These are phyloP conservation scores for Chytridium lagenaria DNA, from an alignment of 371 early-diverging fungal genomes.

Conservation along the genomic window DNA sequence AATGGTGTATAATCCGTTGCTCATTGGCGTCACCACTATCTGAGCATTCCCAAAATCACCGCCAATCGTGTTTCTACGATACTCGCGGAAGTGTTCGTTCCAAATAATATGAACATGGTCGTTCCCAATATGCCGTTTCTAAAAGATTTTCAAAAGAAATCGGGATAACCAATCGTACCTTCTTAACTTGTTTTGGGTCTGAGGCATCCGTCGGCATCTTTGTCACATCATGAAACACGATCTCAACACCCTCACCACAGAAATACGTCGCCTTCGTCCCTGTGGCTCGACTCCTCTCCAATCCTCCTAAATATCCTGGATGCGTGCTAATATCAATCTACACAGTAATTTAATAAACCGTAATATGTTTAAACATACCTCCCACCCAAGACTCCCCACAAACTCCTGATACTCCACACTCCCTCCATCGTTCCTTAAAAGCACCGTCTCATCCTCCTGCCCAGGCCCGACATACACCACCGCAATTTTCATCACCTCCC, in stretches of 20 bases:
- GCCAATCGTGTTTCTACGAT: conserved; percentile 85
- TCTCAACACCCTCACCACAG: conserved; percentile 79
- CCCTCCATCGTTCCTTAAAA: conserved; percentile 77
- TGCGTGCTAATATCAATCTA: conserved; percentile 83
- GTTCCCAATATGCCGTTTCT: conserved; percentile 98
- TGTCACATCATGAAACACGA: conserved; percentile 91
- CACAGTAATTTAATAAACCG: conserved; percentile 37
- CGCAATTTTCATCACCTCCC: conserved; percentile 89
- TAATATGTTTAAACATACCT: conserved; percentile 35
- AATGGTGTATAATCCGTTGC: conserved; percentile 72
- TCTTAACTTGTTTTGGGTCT: conserved; percentile 85
- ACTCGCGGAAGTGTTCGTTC: conserved; percentile 90
- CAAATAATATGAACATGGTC: conserved; percentile 97
- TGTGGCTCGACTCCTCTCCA: conserved; percentile 81
- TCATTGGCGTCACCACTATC: conserved; percentile 85
- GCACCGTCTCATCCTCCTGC: conserved; percentile 84
- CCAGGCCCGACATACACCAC: conserved; percentile 90
- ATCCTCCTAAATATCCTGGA: conserved; percentile 85
- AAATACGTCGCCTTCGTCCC: conserved; percentile 83
- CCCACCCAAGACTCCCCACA: conserved; percentile 80
- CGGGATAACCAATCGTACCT: conserved; percentile 59
- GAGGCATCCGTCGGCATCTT: conserved; percentile 83
- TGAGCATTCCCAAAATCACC: conserved; percentile 97
- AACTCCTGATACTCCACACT: conserved; percentile 77
- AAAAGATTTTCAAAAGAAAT: too few species aligned